Base-by-base conservation (phyloP, 768 basidiomycete genomes). In the Leccinellum rugosiceps region DNA sequence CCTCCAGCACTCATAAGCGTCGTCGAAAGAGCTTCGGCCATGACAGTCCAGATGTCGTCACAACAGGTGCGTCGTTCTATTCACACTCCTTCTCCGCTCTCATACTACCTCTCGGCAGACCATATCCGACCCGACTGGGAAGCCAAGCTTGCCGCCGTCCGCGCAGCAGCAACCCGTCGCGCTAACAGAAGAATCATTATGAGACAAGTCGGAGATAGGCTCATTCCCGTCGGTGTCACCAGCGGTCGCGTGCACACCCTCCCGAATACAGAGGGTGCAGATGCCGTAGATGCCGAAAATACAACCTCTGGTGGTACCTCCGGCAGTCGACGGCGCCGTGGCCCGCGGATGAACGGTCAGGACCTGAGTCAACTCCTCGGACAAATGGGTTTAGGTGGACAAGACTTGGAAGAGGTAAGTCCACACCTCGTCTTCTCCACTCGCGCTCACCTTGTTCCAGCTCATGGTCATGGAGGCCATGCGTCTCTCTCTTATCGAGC, bases 381-480 rank as follows among this genome's bases (percentile, higher is more conserved):
- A 41, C 68, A 74, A 28, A 81, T 92, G 78, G 85, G 85, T 15
- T 77, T 92, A 61, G 84, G 80, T 48, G 91, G 90, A n/a, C 89
- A 90, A 71, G 94, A 96, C 75, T 72, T 96, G 55, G 94, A 95
- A 78, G 94, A 96, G 81, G 94, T 93, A 66, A 46, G n/a, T 34
- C 19, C 21, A n/a, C 28, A 26, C 41, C 26, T 46, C 49, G 41
- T 58, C 57, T 51, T 59, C 34, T 35, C 51, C 32, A 26, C 61
- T 28, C 46, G 60, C 57, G 26, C 62, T 68, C 44, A 63, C 54
- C 19, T 55, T 21, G 3, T 48, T 34, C 41, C 60, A 99, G 93
- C 75, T 99, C 45, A 98, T 98, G 96, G 78, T 99, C 54, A 95
- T 95, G 92, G 97, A 98, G 75, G 97, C 97, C 5, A 98, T 99